Evolutionary conservation across 441 rosid genomes (phyloP).

Genomic region (Erysimum cheiri): DNA sequence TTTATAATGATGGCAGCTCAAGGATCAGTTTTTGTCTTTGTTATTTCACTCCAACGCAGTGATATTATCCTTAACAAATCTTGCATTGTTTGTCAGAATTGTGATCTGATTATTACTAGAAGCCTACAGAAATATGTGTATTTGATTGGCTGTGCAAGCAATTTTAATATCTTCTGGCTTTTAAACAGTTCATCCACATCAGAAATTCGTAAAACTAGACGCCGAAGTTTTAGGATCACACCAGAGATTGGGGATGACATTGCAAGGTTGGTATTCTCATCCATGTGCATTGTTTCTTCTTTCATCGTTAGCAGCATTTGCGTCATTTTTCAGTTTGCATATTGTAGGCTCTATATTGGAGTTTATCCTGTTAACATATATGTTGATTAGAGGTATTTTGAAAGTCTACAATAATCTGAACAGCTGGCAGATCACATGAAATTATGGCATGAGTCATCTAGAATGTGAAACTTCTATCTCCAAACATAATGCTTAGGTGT

Average conservation of each 20-base stretch:
- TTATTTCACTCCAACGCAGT: conserved; percentile 5
- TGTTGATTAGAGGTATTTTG: conserved; percentile 11
- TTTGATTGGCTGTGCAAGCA: conserved; percentile 25
- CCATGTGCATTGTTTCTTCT: conserved; percentile 26
- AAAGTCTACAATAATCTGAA: conserved; percentile 9
- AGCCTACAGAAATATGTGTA: conserved; percentile 4
- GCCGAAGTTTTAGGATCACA: conserved; percentile 97
- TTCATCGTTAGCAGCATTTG: conserved; percentile 33
- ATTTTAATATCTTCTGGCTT: conserved; percentile 46
- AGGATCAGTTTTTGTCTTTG: conserved; percentile 19
- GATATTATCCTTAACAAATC: not conserved
- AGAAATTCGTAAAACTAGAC: conserved; percentile 79
- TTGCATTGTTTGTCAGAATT: conserved; percentile 10
- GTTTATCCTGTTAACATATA: conserved; percentile 14
- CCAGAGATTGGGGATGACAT: conserved; percentile 99
- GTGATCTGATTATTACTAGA: conserved; percentile 14
- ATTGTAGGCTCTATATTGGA: conserved; percentile 8
- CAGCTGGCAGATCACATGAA: conserved; percentile 17
- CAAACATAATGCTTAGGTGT: conserved; percentile 25
- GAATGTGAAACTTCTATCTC: conserved; percentile 14
- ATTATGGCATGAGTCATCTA: conserved; percentile 23
- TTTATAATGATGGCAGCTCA: not conserved
- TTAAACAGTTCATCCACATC: conserved; percentile 84
- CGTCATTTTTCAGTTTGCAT: conserved; percentile 27
- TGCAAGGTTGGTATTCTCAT: conserved; percentile 71